Percentiles rank a stretch among this genome's conserved stretches.
Evolutionary conservation across 2,329 filamentous ascomycete genomes (phyloP).

Genomic region (Onygena corvina): DNA sequence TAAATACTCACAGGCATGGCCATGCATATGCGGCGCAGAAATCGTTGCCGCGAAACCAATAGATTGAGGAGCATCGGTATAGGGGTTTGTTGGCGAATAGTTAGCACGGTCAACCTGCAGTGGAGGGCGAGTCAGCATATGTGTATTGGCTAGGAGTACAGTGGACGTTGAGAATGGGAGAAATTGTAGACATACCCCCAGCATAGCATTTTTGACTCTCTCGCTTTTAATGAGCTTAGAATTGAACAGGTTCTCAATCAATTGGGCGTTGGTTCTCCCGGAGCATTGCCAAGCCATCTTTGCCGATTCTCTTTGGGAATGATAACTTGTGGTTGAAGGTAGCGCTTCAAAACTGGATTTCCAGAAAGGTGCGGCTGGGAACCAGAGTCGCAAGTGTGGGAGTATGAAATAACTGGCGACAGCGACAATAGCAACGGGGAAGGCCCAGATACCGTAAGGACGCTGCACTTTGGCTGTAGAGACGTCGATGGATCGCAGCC

Average conservation of each 20-base stretch:
- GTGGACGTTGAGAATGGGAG: too few relatives aligned
- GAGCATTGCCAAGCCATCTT: conserved; percentile 86
- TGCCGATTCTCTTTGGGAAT: conserved; percentile 6
- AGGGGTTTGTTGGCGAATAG: conserved; percentile 61
- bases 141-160: too few relatives aligned
- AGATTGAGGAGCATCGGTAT: conserved; percentile 58
- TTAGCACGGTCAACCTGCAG: conserved; percentile 72
- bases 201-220: conserved; percentile 67
- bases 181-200: conserved; percentile 51
- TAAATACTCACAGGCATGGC: conserved; percentile 51
- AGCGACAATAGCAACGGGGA: not conserved
- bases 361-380: not conserved
- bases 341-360: not conserved
- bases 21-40: conserved; percentile 63
- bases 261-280: conserved; percentile 57
- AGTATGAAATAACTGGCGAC: not conserved
- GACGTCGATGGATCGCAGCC: not conserved
- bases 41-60: conserved; percentile 60
- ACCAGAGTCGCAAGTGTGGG: not conserved
- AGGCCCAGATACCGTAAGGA: not conserved
- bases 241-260: conserved; percentile 65
- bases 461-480: not conserved
- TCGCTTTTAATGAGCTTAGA: conserved; percentile 61
- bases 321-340: conserved; percentile 9
- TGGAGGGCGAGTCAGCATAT: not conserved